Base-by-base conservation (phyloP, 140 eudicot genomes). In the Flaveria floridana region DNA sequence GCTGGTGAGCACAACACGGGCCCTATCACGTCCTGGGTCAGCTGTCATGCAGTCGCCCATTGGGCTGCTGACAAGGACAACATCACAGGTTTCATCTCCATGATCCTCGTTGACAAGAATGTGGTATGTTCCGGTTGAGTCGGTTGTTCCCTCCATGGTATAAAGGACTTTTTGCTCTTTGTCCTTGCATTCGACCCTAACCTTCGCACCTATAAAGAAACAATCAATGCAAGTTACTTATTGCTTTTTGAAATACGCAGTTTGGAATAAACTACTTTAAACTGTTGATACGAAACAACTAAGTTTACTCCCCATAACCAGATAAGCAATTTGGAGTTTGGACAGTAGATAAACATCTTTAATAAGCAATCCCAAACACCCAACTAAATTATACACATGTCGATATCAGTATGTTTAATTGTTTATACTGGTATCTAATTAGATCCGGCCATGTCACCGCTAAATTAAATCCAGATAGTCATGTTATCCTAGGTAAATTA, bases 1-100 rank as follows among this genome's bases (percentile, higher is more conserved):
- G 75, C 87, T 75, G 55, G 92, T 91, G 85, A 91, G 95, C 75
- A 82, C 78, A 34, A 88, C 92, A 7, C 87, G 87, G 2, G 95
- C 85, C 37, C 90, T 87, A 20, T 88, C 87, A 47, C 97, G 88
- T 0, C 95, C 92, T 0, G 85, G 88, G 81, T 84, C 88, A 28
- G 82, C 83, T 0, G 77, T 73, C 66, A 39, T 72, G 77, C 88
- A 84, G 57, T 63, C 70, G 1, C 78, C 71, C 77, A 77, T 10
- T 0, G 84, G 85, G 80, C 90, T 88, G 84, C 86, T 85, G 4
- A 88, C 88, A n/a, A 88, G 90, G 62, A 70, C 63, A 7, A 82
- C 86, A 39, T 88, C 88, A 56, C 94, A 85, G 1, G 73, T 65
- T 50, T 79, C 79, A 26, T 85, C 83, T 34, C 67, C 79, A 3